Evolutionary conservation across 345 rosid genomes (phyloP), one percentile per base, ranked within the genome.

Genomic region (Salix dunnii): DNA sequence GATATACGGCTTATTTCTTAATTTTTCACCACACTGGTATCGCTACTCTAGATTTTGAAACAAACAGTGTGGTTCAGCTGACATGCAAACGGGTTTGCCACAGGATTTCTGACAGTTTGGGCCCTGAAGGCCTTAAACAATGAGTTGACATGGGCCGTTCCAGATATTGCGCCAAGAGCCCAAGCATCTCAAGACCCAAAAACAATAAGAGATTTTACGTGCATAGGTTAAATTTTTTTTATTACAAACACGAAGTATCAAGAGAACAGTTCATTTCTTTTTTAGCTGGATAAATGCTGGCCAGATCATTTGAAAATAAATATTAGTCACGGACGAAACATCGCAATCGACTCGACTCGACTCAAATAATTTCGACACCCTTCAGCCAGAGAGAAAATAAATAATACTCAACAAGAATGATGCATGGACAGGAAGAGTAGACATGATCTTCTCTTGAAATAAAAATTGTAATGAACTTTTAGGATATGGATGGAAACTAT

Each of bases 301-400:
- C 30, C 30, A 28, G 30, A 28, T 28, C 30, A 28, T 28, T 2
- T 28, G 30, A 28, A 28, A 28, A 28, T 5, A 33, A 33, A 5
- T 33, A 33, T 33, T 33, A 4, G 28, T 55, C 76, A 78, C 78
- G 78, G 70, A 23, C 78, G 46, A 8, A 11, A 48, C 49, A 76
- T 78, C 82, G 83, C 55, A 72, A 85, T 77, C 77, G 81, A 76
- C 79, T 84, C 77, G 81, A 76, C 79, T 84, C 83, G 18, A 7
- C 36, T 27, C 18, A 10, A 6, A 49, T 62, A 18, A 38, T 49
- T 31, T 49, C n/a, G 7, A 5, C 27, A 8, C 3, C 13, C 14
- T 2, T 42, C 46, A 42, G 13, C 14, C 46, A 42, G 14, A 12
- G 13, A 42, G 0, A 40, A 42, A 42, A 0, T 11, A 42, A 42